A percentile compares a stretch with the other conserved stretches of the same genome.
phyloP scores from a whole-genome alignment of 2,329 filamentous ascomycete genomes.

The Xylogone sp. region DNA sequence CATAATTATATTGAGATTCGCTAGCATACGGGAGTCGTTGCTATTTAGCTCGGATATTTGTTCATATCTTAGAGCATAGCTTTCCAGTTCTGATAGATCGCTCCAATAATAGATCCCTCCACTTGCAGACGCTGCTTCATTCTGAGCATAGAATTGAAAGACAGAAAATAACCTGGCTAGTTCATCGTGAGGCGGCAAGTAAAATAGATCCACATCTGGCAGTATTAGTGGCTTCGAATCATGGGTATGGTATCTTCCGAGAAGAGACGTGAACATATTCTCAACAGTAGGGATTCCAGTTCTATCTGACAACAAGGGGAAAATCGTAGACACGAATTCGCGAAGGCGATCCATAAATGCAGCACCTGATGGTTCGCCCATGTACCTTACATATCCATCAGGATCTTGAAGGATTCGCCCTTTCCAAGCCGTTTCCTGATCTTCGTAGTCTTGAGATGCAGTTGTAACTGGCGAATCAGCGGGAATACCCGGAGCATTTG shows the following conservation, averaged over 20 bases:
- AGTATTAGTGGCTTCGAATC: neutral
- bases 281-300: neutral
- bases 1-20: neutral
- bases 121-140: neutral
- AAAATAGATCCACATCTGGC: neutral
- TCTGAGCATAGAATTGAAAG: neutral
- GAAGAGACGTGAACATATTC: neutral
- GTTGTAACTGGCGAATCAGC: neutral
- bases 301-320: neutral
- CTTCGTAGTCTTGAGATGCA: neutral
- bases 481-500: neutral
- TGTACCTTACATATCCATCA: constrained; percentile 1
- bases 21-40: neutral
- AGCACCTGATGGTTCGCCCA: constrained; percentile 1
- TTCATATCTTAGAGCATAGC: neutral
- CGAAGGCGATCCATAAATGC: constrained; percentile 4
- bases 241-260: neutral
- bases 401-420: constrained; percentile 2
- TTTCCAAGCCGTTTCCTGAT: neutral
- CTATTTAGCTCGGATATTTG: neutral
- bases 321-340: constrained; percentile 1
- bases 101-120: neutral
- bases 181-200: neutral
- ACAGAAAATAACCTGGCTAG: neutral
- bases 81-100: neutral